phyloP scores from a whole-genome alignment of 768 basidiomycete genomes.

The Rhodotorula sphaerocarpa region DNA sequence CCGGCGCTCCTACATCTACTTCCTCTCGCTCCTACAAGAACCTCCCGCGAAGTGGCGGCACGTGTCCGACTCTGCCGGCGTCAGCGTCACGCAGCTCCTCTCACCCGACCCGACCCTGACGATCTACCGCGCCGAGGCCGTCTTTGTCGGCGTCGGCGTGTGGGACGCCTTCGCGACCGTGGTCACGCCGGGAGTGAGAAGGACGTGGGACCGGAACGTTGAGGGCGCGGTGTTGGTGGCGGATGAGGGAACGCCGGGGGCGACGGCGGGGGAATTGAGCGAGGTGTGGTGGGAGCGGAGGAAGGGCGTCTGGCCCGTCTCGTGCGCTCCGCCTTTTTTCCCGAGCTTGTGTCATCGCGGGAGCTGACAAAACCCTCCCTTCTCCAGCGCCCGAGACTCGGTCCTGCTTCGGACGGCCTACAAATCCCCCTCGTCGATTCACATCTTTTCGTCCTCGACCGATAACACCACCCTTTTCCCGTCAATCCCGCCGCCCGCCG shows the following conservation, averaged over 20 bases:
- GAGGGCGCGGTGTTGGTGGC: slow-evolving; percentile 80
- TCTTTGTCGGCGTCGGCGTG: slow-evolving; percentile 86
- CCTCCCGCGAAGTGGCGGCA: slow-evolving; percentile 95
- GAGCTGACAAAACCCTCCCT: too few species aligned
- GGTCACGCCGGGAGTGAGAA: slow-evolving; percentile 72
- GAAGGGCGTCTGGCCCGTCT: slow-evolving; percentile 85
- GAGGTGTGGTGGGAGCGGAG: slow-evolving; percentile 41
- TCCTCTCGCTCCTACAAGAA: slow-evolving; percentile 90
- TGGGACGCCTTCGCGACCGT: slow-evolving; percentile 91
- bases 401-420: slow-evolving; percentile 91
- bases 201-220: slow-evolving; percentile 75
- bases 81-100: slow-evolving; percentile 88
- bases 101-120: slow-evolving; percentile 95
- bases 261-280: slow-evolving; percentile 54
- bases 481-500: slow-evolving; percentile 50
- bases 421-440: slow-evolving; percentile 88
- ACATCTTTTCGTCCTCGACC: slow-evolving; percentile 89
- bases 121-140: slow-evolving; percentile 91
- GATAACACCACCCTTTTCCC: slow-evolving; percentile 63
- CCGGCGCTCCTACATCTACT: slow-evolving; percentile 91
- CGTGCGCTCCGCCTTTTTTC: slow-evolving; percentile 51
- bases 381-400: slow-evolving; percentile 80
- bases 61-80: slow-evolving; percentile 62
- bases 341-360: too few species aligned
- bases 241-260: slow-evolving; percentile 70